Evolutionary conservation across 1,284 basidiomycete species (phyloP), one percentile per base, ranked within the genome.

Genomic region (Trichosporon sp.): DNA sequence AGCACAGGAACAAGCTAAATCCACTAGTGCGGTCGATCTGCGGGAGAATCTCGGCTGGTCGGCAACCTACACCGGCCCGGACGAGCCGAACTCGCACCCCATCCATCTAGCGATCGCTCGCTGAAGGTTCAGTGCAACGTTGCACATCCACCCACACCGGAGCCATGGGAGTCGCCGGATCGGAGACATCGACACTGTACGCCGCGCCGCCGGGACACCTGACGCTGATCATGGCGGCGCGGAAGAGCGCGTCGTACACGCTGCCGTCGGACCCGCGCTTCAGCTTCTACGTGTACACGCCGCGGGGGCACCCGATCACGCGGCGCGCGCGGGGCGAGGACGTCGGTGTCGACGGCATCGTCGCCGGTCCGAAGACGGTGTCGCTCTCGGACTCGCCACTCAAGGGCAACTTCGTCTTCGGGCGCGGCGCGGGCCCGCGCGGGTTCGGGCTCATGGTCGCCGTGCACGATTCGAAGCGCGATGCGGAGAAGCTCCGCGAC

Each of bases 261-360:
- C 62, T 64, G 3, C 71, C 68, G 1, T 65, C 60, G 0, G 64
- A 69, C 62, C 68, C 66, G 15, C 68, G 64, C 31, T 64, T 65
- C 47, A 68, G 62, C 65, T 73, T 70, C 62, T 73, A 70, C 56
- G 70, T 72, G 56, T 70, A 73, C 63, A 60, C 72, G 1, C 72
- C 72, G 35, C 64, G 65, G 21, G 44, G 64, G 2, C 72, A 73
- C 38, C 72, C 72, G 2, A 53, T 73, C 25, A 67, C 66, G n/a
- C 70, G 68, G n/a, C 64, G 70, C 18, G 62, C 70, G 13, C 44
- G 65, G 1, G 70, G 67, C 29, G 70, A 71, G 53, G 70, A 71
- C 53, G 65, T 71, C 15, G 65, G 65, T 12, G 38, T 21, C 8
- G 67, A 68, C 38, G 68, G 68, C 0, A 44, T n/a, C 15, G 47